Base-by-base conservation (phyloP, 805 yeast genomes). In the Kurtzmaniella cleridarum region DNA sequence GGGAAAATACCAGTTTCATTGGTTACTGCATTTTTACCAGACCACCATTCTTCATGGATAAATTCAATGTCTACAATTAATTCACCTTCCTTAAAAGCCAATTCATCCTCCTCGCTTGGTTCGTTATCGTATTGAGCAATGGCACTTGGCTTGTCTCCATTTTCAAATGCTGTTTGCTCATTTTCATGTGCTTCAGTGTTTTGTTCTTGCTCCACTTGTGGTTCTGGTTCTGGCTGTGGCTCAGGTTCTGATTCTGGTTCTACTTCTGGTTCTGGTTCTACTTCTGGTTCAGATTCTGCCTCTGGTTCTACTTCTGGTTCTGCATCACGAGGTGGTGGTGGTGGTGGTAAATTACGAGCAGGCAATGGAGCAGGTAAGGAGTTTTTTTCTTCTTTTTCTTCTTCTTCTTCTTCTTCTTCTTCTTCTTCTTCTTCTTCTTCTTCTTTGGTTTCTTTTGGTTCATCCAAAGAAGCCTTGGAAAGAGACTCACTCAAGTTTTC, bases 91-190 rank as follows among this genome's bases (percentile, higher is more conserved):
- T 47, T 64, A 35, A 85, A 75, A 0, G 71, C 71, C 37, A 85
- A 76, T 57, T 85, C 95, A 50, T 84, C 82, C 39, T 81, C 90
- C 51, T 84, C 95, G 44, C 78, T 87, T 51, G 79, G 77, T 47
- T 69, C 81, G 47, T 82, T 84, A 43, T 84, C 93, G 58, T 88
- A 93, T 54, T 81, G 83, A 4, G 93, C 98, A 43, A 77, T 57
- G 2, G 97, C 98, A 27, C 70, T 59, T 9, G 59, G 52, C 14
- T 50, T 51, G 12, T 34, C 26, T 34, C 18, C 41, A 35, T 28
- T 24, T 8, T 36, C 46, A 31, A 53, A 45, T 5, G 40, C 26
- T 24, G 30, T 23, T 13, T 11, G 33, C 20, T 32, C 38, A 13
- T 29, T 32, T 20, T 29, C 42, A 30, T 44, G 57, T 24, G 50